Evolutionary conservation across 169 alveolate species (phyloP).

Genomic region (Toxoplasma gondii): DNA sequence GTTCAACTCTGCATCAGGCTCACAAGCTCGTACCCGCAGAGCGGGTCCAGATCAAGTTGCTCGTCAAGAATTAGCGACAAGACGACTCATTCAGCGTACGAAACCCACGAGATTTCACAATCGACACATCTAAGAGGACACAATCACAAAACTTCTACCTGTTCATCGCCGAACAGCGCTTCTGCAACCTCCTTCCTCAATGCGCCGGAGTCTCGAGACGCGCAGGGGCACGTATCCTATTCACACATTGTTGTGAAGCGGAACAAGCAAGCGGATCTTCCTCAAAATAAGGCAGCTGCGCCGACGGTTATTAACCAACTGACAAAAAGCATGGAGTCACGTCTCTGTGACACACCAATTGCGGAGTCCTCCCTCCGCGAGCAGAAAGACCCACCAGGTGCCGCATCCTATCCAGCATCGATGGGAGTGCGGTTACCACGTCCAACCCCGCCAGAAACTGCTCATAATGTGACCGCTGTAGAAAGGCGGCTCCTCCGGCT

Average conservation of each 20-base stretch:
- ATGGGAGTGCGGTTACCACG: too few species aligned
- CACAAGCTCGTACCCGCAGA: too few species aligned
- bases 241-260: conserved; percentile 29
- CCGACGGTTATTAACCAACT: not conserved
- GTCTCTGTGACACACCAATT: not conserved
- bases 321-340: not conserved
- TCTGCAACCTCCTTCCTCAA: conserved; percentile 16
- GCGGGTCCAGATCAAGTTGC: too few species aligned
- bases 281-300: not conserved
- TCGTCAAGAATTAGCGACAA: too few species aligned
- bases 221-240: not conserved
- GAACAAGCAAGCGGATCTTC: not conserved
- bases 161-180: not conserved
- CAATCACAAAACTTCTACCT: not conserved
- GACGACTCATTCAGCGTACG: too few species aligned
- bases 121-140: too few species aligned
- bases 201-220: not conserved
- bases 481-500: conserved; percentile 20
- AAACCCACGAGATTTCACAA: too few species aligned
- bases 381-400: not conserved
- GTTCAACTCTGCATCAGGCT: too few species aligned
- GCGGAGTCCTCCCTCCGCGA: not conserved
- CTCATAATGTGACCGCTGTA: not conserved
- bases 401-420: not conserved
- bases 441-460: not conserved